Conservation (phyloP, 2,329 filamentous ascomycete genomes). For the Penicillium sp. region DNA sequence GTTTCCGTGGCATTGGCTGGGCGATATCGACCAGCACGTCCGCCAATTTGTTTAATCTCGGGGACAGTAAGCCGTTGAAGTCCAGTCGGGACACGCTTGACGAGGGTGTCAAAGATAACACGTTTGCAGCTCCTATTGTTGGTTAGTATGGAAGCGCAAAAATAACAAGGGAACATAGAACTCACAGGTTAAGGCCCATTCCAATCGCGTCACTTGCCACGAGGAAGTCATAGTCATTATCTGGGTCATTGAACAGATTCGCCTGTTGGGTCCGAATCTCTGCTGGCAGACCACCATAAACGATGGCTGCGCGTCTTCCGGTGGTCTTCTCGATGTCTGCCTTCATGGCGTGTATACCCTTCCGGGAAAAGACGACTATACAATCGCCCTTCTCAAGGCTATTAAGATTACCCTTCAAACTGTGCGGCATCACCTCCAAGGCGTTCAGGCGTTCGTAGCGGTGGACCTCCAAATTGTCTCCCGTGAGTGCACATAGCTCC, state of each 20-base stretch:
- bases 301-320: slow-evolving; percentile 78
- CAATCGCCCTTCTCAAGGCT: slow-evolving; percentile 85
- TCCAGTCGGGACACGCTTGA: slow-evolving; percentile 66
- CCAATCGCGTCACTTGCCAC: slow-evolving; percentile 95
- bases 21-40: slow-evolving; percentile 82
- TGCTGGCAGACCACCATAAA: slow-evolving; percentile 87
- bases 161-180: slow-evolving; percentile 7
- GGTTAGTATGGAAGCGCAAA: slow-evolving; percentile 13
- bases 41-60: slow-evolving; percentile 92
- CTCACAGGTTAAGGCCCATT: slow-evolving; percentile 90
- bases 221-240: slow-evolving; percentile 93
- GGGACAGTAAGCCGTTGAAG: slow-evolving; percentile 63
- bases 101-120: slow-evolving; percentile 76
- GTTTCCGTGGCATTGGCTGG: slow-evolving; percentile 51
- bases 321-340: slow-evolving; percentile 72
- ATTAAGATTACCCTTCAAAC: slow-evolving; percentile 62
- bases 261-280: slow-evolving; percentile 92
- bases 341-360: slow-evolving; percentile 79
- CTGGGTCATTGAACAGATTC: slow-evolving; percentile 85
- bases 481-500: slow-evolving; percentile 71
- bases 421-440: slow-evolving; percentile 62
- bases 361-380: slow-evolving; percentile 79
- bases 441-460: slow-evolving; percentile 80
- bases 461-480: slow-evolving; percentile 79
- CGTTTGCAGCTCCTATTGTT: slow-evolving; percentile 68